Evolutionary conservation across 305 asterid genomes (phyloP).

Genomic region (Solanum hybrid): DNA sequence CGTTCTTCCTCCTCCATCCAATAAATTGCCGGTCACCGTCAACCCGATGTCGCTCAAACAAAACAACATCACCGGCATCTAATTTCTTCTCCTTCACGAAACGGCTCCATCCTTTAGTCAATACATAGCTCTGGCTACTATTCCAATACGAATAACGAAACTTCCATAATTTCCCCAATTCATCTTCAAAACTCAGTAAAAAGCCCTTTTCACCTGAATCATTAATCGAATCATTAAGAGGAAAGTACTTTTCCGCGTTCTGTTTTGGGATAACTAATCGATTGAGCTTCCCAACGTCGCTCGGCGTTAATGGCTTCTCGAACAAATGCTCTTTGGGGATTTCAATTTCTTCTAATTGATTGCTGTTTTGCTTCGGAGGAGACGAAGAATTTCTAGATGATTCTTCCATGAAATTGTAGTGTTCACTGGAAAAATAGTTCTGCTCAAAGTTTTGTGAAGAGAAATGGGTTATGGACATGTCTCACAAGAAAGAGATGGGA

Average conservation of each 20-base stretch:
- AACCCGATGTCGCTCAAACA: conserved; percentile 22
- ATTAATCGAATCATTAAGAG: neutral
- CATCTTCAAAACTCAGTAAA: conserved; percentile 57
- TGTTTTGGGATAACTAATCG: conserved; percentile 45
- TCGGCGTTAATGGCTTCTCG: conserved; percentile 42
- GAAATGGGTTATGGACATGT: conserved; percentile 22
- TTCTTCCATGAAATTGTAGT: conserved; percentile 15
- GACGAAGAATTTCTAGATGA: conserved; percentile 2
- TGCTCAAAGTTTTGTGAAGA: conserved; percentile 5
- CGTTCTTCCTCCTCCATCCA: conserved; percentile 32
- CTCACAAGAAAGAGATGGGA: neutral
- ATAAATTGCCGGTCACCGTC: conserved; percentile 26
- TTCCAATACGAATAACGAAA: conserved; percentile 83
- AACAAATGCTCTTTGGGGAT: conserved; percentile 28
- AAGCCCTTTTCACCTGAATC: conserved; percentile 18
- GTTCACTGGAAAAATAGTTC: conserved; percentile 7
- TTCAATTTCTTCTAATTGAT: neutral
- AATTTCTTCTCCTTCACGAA: conserved; percentile 68
- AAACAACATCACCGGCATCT: conserved; percentile 65
- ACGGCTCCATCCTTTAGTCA: conserved; percentile 82
- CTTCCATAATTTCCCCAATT: conserved; percentile 71
- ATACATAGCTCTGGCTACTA: conserved; percentile 74
- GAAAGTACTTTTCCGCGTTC: conserved; percentile 39
- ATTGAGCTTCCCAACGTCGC: conserved; percentile 46
- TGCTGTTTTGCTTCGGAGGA: neutral